A percentile compares a stretch with the other conserved stretches of the same genome.
Conservation (phyloP, 2,329 filamentous ascomycete species). For the Penicillium oxalicum region DNA sequence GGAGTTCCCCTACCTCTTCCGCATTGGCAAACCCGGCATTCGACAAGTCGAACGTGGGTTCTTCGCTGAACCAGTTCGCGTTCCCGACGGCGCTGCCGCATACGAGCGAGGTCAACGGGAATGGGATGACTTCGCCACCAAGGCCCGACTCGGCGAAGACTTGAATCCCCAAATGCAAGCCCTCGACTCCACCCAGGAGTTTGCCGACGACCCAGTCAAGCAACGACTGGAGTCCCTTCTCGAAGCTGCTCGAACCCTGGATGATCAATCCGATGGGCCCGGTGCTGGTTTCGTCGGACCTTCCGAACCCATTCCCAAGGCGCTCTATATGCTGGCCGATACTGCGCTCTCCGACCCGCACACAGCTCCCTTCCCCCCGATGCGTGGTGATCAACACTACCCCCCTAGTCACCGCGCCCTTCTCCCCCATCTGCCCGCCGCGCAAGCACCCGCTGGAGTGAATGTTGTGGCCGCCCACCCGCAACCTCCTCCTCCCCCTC, state of each 20-base stretch:
- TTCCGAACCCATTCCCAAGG: slow-evolving; percentile 17
- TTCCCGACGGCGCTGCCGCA: slow-evolving; percentile 29
- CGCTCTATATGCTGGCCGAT: slow-evolving; percentile 34
- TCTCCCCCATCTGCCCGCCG: slow-evolving; percentile 19
- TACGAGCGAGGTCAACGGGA: slow-evolving; percentile 31
- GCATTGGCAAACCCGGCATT: slow-evolving; percentile 15
- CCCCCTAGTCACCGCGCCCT: slow-evolving; percentile 34
- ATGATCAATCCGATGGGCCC: slow-evolving; percentile 6
- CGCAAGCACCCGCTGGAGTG: too few relatives aligned
- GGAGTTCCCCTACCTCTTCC: slow-evolving; percentile 20
- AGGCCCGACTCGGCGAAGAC: slow-evolving; percentile 34
- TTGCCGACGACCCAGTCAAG: slow-evolving; percentile 20
- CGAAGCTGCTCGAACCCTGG: slow-evolving; percentile 24
- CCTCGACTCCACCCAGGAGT: slow-evolving; percentile 24
- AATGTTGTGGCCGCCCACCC: too few relatives aligned
- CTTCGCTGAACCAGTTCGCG: slow-evolving; percentile 31
- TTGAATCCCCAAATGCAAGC: slow-evolving; percentile 37
- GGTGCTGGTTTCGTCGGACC: slow-evolving; percentile 5
- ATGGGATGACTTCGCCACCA: slow-evolving; percentile 39
- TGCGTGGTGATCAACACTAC: slow-evolving; percentile 38
- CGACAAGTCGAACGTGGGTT: slow-evolving; percentile 30
- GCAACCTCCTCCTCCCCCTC: slow-evolving; percentile 2
- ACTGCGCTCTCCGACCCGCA: slow-evolving; percentile 17
- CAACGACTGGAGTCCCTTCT: slow-evolving; percentile 24
- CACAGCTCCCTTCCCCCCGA: slow-evolving; percentile 38